These are phyloP conservation scores for Pyrenophora teres DNA, from an alignment of 2,329 filamentous ascomycete genomes.

Conservation along the genomic window DNA sequence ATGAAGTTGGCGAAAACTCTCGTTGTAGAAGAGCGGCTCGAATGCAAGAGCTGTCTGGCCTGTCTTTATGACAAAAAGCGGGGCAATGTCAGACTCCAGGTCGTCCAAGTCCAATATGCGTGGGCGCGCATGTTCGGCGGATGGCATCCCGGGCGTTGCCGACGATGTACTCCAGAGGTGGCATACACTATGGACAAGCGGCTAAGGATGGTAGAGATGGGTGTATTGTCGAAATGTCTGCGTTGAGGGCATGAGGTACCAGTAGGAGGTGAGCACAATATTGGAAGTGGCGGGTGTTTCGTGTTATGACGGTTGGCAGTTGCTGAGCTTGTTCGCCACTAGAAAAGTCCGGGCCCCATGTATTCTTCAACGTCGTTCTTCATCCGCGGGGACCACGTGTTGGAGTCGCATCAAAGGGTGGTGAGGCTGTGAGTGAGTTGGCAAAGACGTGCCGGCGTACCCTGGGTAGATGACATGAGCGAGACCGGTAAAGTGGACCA, in stretches of 20 bases:
- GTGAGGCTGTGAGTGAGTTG: conserved; percentile 2
- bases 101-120: conserved; percentile 26
- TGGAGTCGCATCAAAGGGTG: background rate
- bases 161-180: background rate
- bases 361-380: background rate
- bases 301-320: background rate
- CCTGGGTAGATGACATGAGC: background rate
- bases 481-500: background rate
- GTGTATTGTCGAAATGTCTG: background rate
- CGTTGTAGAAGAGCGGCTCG: conserved; percentile 30
- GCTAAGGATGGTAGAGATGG: background rate
- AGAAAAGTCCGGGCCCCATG: conserved; percentile 1
- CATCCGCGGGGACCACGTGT: background rate
- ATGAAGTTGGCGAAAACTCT: conserved; percentile 21
- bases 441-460: conserved; percentile 1
- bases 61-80: conserved; percentile 31
- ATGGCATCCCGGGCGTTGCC: conserved; percentile 6
- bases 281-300: conserved; percentile 3
- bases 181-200: background rate
- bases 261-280: background rate
- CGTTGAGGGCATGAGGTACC: background rate
- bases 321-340: background rate
- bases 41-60: conserved; percentile 17
- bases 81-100: conserved; percentile 28
- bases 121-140: background rate